Evolutionary conservation across 768 basidiomycete genomes (phyloP), one percentile per base, ranked within the genome.

Genomic region (Cystofilobasidium bisporidii): DNA sequence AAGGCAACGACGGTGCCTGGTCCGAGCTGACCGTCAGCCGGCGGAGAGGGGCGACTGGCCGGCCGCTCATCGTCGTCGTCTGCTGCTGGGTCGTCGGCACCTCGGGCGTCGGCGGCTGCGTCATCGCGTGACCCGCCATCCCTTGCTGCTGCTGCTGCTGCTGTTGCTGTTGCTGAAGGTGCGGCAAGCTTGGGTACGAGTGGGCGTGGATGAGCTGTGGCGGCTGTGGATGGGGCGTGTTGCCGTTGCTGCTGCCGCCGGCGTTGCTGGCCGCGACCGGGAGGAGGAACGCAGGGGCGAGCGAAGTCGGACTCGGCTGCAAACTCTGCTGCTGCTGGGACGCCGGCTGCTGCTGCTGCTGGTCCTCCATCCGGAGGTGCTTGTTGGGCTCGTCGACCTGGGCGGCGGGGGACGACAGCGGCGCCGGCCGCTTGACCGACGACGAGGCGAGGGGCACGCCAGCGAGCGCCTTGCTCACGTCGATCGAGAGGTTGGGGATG

Each of bases 141-240:
- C 10, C 6, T 26, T 38, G 41, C 20, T 43, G 41, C 60, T 63
- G 61, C n/a, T 63, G 62, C 28, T 63, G 41, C 48, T 50, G 24
- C 61, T 75, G 73, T 64, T 72, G 72, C 8, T 74, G 77, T 0
- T 74, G 63, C 22, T 56, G 38, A 20, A 57, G 50, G 53, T 76
- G 73, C 64, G 75, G 74, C 11, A 73, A 74, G 32, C 75, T 75
- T 4, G 77, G 77, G 69, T 74, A 78, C 11, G 76, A 77, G 61
- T 78, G 77, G 4, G 76, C 75, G 67, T 77, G 76, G 5, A 75
- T 66, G 28, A 78, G 64, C 30, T 74, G 72, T 3, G 76, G 76
- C 30, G 76, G 71, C 30, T 61, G 59, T 58, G 63, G n/a, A 50
- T 43, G 47, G 24, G 30, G 5, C 28, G n/a, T 47, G 41, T 15